These are phyloP conservation scores for Teratosphaeria zuluensis DNA, from an alignment of 2,329 filamentous ascomycete species.

Conservation along the genomic window DNA sequence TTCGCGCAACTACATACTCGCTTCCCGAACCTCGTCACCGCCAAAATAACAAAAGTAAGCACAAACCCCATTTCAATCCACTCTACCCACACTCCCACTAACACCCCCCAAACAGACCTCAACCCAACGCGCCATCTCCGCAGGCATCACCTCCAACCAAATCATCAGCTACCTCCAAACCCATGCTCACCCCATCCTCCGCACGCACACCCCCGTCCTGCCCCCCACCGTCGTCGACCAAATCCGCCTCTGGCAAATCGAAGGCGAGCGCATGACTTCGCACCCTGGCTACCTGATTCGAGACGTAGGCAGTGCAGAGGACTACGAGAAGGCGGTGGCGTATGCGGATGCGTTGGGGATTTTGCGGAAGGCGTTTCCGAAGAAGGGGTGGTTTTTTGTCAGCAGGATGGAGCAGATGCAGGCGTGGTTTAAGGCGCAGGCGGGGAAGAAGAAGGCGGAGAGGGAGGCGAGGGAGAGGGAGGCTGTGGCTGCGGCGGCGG, in stretches of 20 bases:
- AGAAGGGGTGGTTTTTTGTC: slow-evolving; percentile 78
- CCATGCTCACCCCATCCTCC: slow-evolving; percentile 92
- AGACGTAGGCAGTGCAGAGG: slow-evolving; percentile 58
- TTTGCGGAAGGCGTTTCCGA: slow-evolving; percentile 74
- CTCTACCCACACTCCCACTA: not conserved
- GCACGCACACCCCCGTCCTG: slow-evolving; percentile 61
- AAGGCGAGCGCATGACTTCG: slow-evolving; percentile 86
- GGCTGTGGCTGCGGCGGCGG: not conserved
- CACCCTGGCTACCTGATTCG: slow-evolving; percentile 79
- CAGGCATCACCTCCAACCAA: slow-evolving; percentile 89
- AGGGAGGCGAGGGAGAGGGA: slow-evolving; percentile 1
- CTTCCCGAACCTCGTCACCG: slow-evolving; percentile 88
- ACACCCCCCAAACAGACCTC: slow-evolving; percentile 42
- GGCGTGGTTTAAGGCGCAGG: slow-evolving; percentile 59
- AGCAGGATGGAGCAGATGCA: slow-evolving; percentile 82
- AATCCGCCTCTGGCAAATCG: slow-evolving; percentile 93
- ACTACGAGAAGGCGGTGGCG: slow-evolving; percentile 60
- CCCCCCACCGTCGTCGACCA: slow-evolving; percentile 96
- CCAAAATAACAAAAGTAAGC: slow-evolving; percentile 66
- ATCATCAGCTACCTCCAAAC: slow-evolving; percentile 87
- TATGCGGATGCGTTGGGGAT: slow-evolving; percentile 89
- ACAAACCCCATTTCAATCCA: not conserved
- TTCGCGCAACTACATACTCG: slow-evolving; percentile 83
- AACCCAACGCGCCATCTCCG: slow-evolving; percentile 74
- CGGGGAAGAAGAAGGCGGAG: slow-evolving; percentile 26